These are phyloP conservation scores for Filobasidium floriforme DNA, from an alignment of 768 basidiomycete genomes.

Conservation along the genomic window DNA sequence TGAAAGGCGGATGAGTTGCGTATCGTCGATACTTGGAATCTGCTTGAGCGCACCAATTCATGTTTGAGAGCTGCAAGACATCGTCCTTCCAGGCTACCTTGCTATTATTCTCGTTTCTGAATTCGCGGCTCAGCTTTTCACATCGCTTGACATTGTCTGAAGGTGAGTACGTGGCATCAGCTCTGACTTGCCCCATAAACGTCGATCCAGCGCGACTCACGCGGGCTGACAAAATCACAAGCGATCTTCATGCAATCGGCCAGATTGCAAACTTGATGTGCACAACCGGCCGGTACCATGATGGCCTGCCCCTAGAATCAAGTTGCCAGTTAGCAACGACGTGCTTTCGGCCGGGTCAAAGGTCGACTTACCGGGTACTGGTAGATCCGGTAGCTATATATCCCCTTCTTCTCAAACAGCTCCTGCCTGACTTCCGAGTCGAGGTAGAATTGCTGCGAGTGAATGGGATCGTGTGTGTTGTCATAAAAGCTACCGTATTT, in stretches of 20 bases:
- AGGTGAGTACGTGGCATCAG: background rate
- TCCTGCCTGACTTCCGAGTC: conserved; percentile 61
- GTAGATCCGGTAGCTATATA: conserved; percentile 74
- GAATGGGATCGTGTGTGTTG: conserved; percentile 71
- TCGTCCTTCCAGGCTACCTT: conserved; percentile 93
- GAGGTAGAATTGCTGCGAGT: conserved; percentile 79
- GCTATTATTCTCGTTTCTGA: conserved; percentile 77
- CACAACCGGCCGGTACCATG: conserved; percentile 75
- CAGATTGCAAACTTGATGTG: conserved; percentile 71
- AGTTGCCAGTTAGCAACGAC: background rate
- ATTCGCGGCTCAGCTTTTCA: conserved; percentile 76
- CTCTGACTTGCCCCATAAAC: background rate
- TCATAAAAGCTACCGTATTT: conserved; percentile 48
- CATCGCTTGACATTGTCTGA: conserved; percentile 76
- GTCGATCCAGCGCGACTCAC: conserved; percentile 26
- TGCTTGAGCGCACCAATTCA: conserved; percentile 64
- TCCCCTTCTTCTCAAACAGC: conserved; percentile 60
- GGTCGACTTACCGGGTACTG: conserved; percentile 59
- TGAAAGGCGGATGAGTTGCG: background rate
- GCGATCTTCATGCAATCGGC: conserved; percentile 96
- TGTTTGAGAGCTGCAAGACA: conserved; percentile 77
- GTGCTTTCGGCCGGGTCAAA: background rate
- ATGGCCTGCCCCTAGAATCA: conserved; percentile 62
- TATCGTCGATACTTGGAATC: background rate
- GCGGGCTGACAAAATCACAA: conserved; percentile 82